phyloP scores from a whole-genome alignment of 192 early-diverging fungal species.

The Geranomyces variabilis region DNA sequence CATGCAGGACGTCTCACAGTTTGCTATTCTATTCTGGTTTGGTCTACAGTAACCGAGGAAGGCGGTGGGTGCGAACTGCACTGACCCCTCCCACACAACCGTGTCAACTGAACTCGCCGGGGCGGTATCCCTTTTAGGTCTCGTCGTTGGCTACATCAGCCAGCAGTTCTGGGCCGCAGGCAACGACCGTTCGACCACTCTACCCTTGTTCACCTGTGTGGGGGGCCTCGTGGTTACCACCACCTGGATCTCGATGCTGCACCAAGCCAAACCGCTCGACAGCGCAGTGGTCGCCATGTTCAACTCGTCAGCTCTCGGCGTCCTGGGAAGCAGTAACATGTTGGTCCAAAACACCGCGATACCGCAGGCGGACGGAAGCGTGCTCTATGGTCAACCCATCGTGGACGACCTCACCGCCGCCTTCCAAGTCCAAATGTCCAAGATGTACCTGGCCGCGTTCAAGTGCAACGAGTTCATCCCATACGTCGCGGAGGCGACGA shows the following conservation, averaged over 20 bases:
- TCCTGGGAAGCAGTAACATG: constrained; percentile 3
- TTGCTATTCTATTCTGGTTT: no score
- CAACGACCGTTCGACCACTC: no score
- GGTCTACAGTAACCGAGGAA: no score
- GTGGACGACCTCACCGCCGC: neutral
- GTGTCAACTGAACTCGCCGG: no score
- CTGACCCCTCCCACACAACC: no score
- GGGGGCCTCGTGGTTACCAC: neutral
- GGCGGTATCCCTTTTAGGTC: no score
- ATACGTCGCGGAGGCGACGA: neutral
- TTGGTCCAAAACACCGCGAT: no score
- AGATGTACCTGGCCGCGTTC: neutral
- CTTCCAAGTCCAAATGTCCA: neutral
- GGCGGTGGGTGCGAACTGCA: no score
- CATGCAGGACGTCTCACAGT: neutral
- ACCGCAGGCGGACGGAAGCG: neutral
- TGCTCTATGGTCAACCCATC: neutral
- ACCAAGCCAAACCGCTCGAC: neutral
- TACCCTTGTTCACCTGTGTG: constrained; percentile 2
- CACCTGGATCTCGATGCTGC: constrained; percentile 4
- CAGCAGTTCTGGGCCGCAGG: constrained; percentile 1
- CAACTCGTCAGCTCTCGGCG: constrained; percentile 1
- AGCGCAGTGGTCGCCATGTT: constrained; percentile 5
- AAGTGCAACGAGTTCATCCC: neutral
- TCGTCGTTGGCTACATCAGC: no score